Percentiles rank a stretch among this genome's conserved stretches.
Evolutionary conservation across 2,329 filamentous ascomycete species (phyloP).

Genomic region (Aspergillus ruber): DNA sequence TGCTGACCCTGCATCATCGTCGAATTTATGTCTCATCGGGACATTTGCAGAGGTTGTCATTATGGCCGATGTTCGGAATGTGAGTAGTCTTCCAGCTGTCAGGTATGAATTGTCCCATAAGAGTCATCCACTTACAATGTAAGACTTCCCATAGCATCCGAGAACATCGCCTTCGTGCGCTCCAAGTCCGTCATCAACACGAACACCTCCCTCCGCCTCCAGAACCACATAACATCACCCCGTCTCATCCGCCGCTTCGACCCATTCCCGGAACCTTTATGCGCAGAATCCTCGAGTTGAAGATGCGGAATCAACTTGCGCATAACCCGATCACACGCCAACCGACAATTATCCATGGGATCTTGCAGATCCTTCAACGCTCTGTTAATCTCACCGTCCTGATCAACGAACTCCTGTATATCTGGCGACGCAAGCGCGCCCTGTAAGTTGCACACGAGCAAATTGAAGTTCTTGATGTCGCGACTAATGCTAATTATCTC

Average conservation of each 20-base stretch:
- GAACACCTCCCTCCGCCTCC: not conserved
- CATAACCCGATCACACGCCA: not conserved
- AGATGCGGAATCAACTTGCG: conserved; percentile 1
- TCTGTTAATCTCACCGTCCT: conserved; percentile 2
- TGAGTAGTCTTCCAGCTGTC: not conserved
- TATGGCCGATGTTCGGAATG: not conserved
- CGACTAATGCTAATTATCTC: conserved; percentile 1
- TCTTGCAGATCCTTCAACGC: conserved; percentile 1
- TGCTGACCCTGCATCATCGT: not conserved
- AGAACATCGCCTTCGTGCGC: not conserved
- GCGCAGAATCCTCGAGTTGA: not conserved
- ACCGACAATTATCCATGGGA: conserved; percentile 2
- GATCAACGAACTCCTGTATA: not conserved
- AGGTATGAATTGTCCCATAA: not conserved
- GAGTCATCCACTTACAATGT: not conserved
- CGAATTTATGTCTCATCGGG: not conserved
- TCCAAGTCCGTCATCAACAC: not conserved
- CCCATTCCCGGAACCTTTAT: not conserved
- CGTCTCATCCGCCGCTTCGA: not conserved
- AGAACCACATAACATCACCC: not conserved
- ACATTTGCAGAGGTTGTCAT: not conserved
- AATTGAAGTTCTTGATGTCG: conserved; percentile 3
- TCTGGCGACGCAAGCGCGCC: not conserved
- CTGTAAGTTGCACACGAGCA: conserved; percentile 1
- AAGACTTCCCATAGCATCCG: not conserved